Base-by-base conservation (phyloP, 2,329 filamentous ascomycete species). In the Corynespora cassiicola region DNA sequence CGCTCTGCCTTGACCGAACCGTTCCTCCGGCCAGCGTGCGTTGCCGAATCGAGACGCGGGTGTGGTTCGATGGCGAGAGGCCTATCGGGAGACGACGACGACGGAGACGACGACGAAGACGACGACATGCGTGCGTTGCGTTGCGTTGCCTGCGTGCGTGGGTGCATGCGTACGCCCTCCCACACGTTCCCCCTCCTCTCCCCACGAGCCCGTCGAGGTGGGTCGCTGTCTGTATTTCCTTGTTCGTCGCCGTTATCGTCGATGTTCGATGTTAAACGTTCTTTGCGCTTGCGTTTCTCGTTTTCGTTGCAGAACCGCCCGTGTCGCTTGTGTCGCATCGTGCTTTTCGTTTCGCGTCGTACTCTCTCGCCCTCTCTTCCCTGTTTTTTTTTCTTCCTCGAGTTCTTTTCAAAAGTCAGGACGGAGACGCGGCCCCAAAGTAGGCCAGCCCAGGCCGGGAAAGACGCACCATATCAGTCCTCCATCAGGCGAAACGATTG, bases 251-350 rank as follows among this genome's bases (percentile, higher is more conserved):
- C 21, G 14, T 35, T 15, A 23, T 23, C 25, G 22, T 32, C 19
- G 15, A 29, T 8, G 7, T n/a, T n/a, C n/a, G n/a, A n/a, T n/a
- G n/a, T n/a, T n/a, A n/a, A n/a, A n/a, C 8, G 8, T 15, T 28
- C 26, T 7, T 8, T 28, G 15, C 14, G 14, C 8, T 34, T 8
- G 33, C 21, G n/a, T 30, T 21, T 39, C 33, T 33, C 18, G 34
- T 45, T 44, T 36, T 49, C 49, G 47, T 51, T 42, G 45, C 38
- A 39, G 29, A 40, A 42, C 29, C 41, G 39, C 43, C n/a, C 31
- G 49, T 50, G 42, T 49, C 41, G 36, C 40, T 47, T 50, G 45
- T 56, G 43, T 56, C 32, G 50, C 46, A 34, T 41, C 27, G 35
- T 39, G 28, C 31, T 51, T 51, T 44, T 52, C 45, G 56, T 54